Evolutionary conservation across 768 basidiomycete species (phyloP), one percentile per base, ranked within the genome.

Genomic region (Sporobolomyces pararoseus): DNA sequence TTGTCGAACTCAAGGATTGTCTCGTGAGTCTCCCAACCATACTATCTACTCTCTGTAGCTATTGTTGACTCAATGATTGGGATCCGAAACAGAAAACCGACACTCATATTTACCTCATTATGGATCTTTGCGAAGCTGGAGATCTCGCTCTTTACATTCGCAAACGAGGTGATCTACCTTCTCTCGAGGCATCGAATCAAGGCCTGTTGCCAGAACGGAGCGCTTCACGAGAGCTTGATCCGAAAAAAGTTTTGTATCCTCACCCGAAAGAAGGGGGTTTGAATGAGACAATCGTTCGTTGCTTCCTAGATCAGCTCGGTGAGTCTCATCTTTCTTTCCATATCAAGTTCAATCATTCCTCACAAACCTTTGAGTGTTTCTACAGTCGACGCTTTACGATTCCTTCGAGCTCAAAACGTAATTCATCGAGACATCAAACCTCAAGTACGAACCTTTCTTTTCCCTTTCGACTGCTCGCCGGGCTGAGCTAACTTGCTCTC

Each of bases 371-470:
- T 29, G 5, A 16, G n/a, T 7, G 13, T 42, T 27, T 44, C 4
- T 44, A n/a, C 60, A 94, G 94, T 91, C 12, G 87, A 91, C 54
- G 95, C 95, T 3, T 85, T 99, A 77, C 93, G 91, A 78, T 98
- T 97, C 75, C 82, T 98, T 39, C 85, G 94, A 29, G 85, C 88
- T 34, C 84, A 89, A 69, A 89, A 95, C 77, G 84, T 98, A 52
- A 91, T 99, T 42, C 96, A 99, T 79, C 84, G 96, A 54, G 96
- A 98, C 78, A 93, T 99, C 79, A 99, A 99, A 79, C 96, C 96
- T 34, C 93, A 91, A 85, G 88, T 85, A 71, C 58, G 79, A 58
- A 68, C 29, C 21, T 23, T 77, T 65, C 10, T 29, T 29, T 46
- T 21, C 23, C 9, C 21, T 31, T 29, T 17, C 47, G 6, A 10